These are phyloP conservation scores for Colletotrichum caudatum DNA, from an alignment of 2,329 filamentous ascomycete genomes.

Conservation along the genomic window DNA sequence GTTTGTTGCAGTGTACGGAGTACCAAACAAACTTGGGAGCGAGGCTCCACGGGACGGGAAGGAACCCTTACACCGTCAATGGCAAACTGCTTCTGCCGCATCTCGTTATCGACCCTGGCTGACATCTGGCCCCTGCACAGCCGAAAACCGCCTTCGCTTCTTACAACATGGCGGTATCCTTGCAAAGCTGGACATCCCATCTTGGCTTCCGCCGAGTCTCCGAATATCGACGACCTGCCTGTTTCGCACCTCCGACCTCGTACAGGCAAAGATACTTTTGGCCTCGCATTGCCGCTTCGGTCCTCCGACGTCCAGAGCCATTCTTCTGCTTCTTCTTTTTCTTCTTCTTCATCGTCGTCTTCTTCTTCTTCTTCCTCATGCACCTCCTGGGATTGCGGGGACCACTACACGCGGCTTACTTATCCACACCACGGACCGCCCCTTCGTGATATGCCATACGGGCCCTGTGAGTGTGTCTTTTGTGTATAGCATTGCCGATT, in stretches of 20 bases:
- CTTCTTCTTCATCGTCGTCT: neutral
- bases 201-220: neutral
- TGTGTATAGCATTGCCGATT: neutral
- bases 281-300: slow-evolving; percentile 33
- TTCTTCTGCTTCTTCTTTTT: neutral
- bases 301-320: slow-evolving; percentile 19
- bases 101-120: slow-evolving; percentile 2
- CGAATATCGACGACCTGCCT: neutral
- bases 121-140: slow-evolving; percentile 12
- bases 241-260: neutral
- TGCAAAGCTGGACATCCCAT: slow-evolving; percentile 5
- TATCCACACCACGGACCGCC: slow-evolving; percentile 8
- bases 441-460: neutral
- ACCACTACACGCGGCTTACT: slow-evolving; percentile 1
- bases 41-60: neutral
- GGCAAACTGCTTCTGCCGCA: neutral
- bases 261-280: neutral
- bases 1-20: neutral
- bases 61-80: neutral
- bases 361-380: neutral
- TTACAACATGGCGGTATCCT: neutral
- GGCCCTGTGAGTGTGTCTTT: neutral
- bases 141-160: slow-evolving; percentile 2
- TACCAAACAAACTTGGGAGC: neutral
- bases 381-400: neutral